Evolutionary conservation across 495 filamentous ascomycete species (phyloP).

Genomic region (Gamarada debralockiae): DNA sequence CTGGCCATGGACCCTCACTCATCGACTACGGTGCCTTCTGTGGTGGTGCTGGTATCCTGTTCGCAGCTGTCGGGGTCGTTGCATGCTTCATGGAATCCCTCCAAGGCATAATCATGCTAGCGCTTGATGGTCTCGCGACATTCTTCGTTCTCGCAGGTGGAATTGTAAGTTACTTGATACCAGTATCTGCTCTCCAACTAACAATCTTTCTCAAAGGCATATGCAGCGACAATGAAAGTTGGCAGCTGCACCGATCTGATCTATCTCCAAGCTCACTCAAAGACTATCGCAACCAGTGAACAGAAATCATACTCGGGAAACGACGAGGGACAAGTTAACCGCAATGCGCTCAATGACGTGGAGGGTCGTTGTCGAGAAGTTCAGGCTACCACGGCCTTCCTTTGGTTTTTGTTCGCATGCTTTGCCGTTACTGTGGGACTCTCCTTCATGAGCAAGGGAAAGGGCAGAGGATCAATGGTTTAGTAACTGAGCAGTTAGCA

Average conservation of each 20-base stretch:
- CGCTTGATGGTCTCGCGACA: constrained; percentile 38
- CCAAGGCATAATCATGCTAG: constrained; percentile 33
- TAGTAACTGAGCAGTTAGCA: not conserved
- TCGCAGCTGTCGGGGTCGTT: constrained; percentile 33
- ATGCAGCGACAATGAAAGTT: constrained; percentile 9
- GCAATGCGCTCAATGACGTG: not conserved
- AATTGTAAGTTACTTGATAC: constrained; percentile 40
- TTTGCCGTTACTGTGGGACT: constrained; percentile 7
- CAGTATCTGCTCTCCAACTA: not conserved
- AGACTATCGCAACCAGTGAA: not conserved
- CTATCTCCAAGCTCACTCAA: not conserved
- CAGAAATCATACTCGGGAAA: not conserved
- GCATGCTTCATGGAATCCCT: constrained; percentile 35
- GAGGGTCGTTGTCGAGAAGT: constrained; percentile 9
- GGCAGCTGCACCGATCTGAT: constrained; percentile 10
- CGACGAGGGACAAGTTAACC: not conserved
- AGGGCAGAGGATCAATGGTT: constrained; percentile 12
- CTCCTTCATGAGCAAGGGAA: constrained; percentile 1
- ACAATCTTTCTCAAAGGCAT: constrained; percentile 9
- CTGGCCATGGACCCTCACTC: constrained; percentile 4
- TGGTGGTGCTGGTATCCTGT: constrained; percentile 44
- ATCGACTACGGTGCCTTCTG: constrained; percentile 28
- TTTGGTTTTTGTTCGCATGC: constrained; percentile 15
- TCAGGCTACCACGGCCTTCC: constrained; percentile 20
- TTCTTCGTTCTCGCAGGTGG: constrained; percentile 48